Conservation (phyloP, 352 stramenopile genomes). For the Halophytophthora batemanensis region DNA sequence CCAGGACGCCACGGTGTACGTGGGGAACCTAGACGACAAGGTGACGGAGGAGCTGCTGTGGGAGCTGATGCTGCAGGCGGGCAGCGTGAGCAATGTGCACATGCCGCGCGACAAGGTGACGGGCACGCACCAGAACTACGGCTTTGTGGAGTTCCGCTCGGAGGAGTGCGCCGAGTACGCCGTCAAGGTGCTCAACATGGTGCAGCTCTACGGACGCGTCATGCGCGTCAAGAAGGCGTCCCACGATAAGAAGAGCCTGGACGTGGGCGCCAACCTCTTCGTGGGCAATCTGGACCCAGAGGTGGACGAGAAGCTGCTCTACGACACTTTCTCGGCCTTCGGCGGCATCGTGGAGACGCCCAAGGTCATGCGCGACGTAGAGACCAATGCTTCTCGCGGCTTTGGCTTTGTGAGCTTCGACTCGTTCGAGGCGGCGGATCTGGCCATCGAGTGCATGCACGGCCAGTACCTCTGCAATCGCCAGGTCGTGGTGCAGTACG, state of each 20-base stretch:
- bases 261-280: constrained; percentile 99
- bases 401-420: constrained; percentile 98
- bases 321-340: constrained; percentile 99
- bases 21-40: constrained; percentile 96
- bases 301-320: constrained; percentile 99
- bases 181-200: constrained; percentile 99
- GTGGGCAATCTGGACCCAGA: constrained; percentile 95
- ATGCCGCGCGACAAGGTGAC: constrained; percentile 99
- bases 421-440: constrained; percentile 96
- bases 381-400: constrained; percentile 91
- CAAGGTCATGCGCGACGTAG: constrained; percentile 93
- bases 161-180: constrained; percentile 98
- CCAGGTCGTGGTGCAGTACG: constrained; percentile 98
- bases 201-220: constrained; percentile 96
- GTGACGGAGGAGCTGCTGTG: constrained; percentile 97
- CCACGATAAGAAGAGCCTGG: constrained; percentile 93
- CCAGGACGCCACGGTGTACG: constrained; percentile 97
- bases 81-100: constrained; percentile 96
- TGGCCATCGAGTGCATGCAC: constrained; percentile 99
- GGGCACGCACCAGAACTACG: constrained; percentile 94
- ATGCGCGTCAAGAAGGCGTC: constrained; percentile 96
- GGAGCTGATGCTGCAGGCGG: constrained; percentile 94
- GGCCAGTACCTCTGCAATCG: constrained; percentile 97
- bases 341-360: constrained; percentile 95
- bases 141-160: constrained; percentile 98